Percentiles rank a stretch among this genome's conserved stretches.
Conservation (phyloP, 129 eudicot genomes). For the Cynara cardunculus region DNA sequence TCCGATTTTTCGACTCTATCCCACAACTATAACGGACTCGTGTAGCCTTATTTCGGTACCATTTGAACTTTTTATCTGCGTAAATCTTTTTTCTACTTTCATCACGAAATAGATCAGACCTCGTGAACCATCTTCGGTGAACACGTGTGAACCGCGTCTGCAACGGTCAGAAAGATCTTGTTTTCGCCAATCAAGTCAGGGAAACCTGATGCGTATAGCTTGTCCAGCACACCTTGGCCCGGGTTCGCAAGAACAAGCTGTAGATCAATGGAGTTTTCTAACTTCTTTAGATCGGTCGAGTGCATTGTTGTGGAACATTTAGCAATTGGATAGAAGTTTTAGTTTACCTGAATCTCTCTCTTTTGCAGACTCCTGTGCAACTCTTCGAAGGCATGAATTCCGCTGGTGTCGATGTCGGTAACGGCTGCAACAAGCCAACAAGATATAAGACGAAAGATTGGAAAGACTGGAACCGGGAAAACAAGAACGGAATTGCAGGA, state of each 20-base stretch:
- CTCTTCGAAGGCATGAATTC: conserved; percentile 75
- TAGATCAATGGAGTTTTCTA: neutral
- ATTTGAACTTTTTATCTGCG: neutral
- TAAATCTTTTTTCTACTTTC: neutral
- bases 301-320: neutral
- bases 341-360: conserved; percentile 57
- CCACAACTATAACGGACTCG: neutral
- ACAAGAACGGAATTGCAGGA: neutral
- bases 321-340: neutral
- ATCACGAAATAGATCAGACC: conserved; percentile 21
- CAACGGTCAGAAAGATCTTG: conserved; percentile 78
- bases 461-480: neutral
- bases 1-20: neutral
- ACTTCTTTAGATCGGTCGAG: neutral
- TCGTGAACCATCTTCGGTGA: conserved; percentile 47
- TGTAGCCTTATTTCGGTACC: neutral
- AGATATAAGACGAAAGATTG: neutral
- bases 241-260: conserved; percentile 89
- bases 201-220: conserved; percentile 58
- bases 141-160: conserved; percentile 68
- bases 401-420: conserved; percentile 72
- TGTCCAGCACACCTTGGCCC: conserved; percentile 65
- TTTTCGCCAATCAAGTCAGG: conserved; percentile 59
- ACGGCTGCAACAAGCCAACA: conserved; percentile 44
- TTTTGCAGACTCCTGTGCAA: conserved; percentile 47